These are phyloP conservation scores for Mortierella alpina DNA, from an alignment of 192 early-diverging fungal genomes.

Conservation along the genomic window DNA sequence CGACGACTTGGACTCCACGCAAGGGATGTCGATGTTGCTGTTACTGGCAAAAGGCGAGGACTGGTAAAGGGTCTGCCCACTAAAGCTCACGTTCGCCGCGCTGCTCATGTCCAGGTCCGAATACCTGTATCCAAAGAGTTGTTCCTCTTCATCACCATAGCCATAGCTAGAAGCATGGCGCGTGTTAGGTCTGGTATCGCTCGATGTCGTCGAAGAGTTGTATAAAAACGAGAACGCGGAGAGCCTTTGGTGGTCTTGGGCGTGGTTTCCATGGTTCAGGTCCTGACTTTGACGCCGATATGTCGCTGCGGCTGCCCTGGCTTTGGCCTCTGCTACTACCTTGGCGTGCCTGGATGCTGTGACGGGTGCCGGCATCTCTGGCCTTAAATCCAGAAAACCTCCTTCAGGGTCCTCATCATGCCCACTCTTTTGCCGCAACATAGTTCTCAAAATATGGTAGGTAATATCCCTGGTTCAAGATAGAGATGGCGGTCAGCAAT, in stretches of 20 bases:
- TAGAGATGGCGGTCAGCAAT: background rate
- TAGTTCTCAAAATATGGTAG: slow-evolving; percentile 36
- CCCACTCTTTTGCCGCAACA: slow-evolving; percentile 11
- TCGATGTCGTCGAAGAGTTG: background rate
- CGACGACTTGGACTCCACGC: background rate
- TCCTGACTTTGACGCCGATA: background rate
- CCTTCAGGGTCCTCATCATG: background rate
- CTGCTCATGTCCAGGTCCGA: slow-evolving; percentile 39
- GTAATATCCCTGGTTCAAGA: slow-evolving; percentile 28
- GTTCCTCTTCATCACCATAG: slow-evolving; percentile 7
- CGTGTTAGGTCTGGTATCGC: background rate
- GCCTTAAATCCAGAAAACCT: slow-evolving; percentile 12
- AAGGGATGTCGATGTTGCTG: background rate
- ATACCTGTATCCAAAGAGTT: slow-evolving; percentile 28
- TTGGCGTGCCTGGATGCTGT: slow-evolving; percentile 27
- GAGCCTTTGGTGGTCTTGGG: slow-evolving; percentile 10
- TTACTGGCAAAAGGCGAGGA: slow-evolving; percentile 31
- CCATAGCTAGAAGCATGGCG: slow-evolving; percentile 1
- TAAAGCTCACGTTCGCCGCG: slow-evolving; percentile 25
- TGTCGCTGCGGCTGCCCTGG: slow-evolving; percentile 23
- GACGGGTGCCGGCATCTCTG: slow-evolving; percentile 30
- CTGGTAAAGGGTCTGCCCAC: slow-evolving; percentile 22
- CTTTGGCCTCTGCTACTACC: slow-evolving; percentile 36
- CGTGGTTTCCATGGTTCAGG: slow-evolving; percentile 3
- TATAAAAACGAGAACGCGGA: slow-evolving; percentile 15